phyloP scores from a whole-genome alignment of 352 stramenopile species.

The Phytopythium helicoides region DNA sequence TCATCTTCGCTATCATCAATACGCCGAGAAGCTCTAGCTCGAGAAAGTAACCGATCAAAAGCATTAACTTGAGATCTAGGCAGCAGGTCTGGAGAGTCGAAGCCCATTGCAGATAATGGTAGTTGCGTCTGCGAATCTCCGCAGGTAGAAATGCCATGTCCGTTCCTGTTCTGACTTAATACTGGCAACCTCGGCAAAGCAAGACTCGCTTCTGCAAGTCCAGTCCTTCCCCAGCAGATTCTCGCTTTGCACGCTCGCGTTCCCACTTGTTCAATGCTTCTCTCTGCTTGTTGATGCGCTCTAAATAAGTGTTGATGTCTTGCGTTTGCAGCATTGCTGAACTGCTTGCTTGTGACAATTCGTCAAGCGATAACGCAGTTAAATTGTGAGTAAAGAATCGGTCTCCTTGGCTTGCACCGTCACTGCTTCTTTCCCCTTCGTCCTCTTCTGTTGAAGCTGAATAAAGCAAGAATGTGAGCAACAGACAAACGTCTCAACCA shows the following conservation, averaged over 20 bases:
- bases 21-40: conserved; percentile 1
- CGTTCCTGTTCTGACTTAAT: conserved; percentile 11
- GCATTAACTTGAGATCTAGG: conserved; percentile 16
- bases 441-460: conserved; percentile 1
- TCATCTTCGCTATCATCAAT: conserved; percentile 6
- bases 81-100: conserved; percentile 40
- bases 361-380: neutral
- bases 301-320: conserved; percentile 50
- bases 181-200: neutral
- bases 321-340: conserved; percentile 40
- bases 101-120: conserved; percentile 14
- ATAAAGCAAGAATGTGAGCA: neutral
- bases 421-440: neutral
- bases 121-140: conserved; percentile 25
- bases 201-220: neutral
- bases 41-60: conserved; percentile 4
- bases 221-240: neutral
- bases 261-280: conserved; percentile 51
- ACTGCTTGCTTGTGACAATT: conserved; percentile 4
- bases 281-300: conserved; percentile 47
- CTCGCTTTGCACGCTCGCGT: conserved; percentile 8
- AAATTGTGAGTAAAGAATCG: neutral
- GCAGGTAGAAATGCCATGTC: neutral
- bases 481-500: neutral
- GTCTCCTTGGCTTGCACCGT: neutral